A percentile compares a stretch with the other conserved stretches of the same genome.
These are phyloP conservation scores for Bacidia rubella DNA, from an alignment of 495 filamentous ascomycete genomes.

Conservation along the genomic window DNA sequence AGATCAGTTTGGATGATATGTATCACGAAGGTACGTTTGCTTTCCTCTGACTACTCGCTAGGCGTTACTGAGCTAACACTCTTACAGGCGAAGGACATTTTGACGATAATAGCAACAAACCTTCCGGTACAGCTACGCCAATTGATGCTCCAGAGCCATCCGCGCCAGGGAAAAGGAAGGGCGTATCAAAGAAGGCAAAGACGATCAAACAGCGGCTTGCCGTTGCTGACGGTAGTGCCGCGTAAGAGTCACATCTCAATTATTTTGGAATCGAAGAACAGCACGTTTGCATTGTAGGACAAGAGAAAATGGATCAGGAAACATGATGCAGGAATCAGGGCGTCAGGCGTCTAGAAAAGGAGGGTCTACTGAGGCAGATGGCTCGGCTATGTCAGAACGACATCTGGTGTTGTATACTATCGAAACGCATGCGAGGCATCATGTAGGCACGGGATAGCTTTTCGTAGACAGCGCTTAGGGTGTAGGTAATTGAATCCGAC, in stretches of 20 bases:
- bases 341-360: too few relatives aligned
- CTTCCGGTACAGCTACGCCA: constrained; percentile 73
- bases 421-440: background rate
- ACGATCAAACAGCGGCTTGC: constrained; percentile 78
- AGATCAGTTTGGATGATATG: constrained; percentile 84
- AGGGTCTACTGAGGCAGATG: too few relatives aligned
- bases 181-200: constrained; percentile 71
- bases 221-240: constrained; percentile 69
- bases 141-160: constrained; percentile 40
- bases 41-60: background rate
- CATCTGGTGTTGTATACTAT: background rate
- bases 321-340: too few relatives aligned
- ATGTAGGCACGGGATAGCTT: background rate
- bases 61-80: constrained; percentile 1
- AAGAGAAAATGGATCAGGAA: too few relatives aligned
- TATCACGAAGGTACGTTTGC: constrained; percentile 81
- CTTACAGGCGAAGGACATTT: constrained; percentile 79
- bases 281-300: too few relatives aligned
- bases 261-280: too few relatives aligned
- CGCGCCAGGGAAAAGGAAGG: constrained; percentile 42
- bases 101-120: constrained; percentile 67
- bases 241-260: too few relatives aligned
- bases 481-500: background rate
- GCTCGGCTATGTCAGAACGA: too few relatives aligned
- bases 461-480: background rate